Percentiles rank a stretch among this genome's conserved stretches.
Evolutionary conservation across 371 early-diverging fungal genomes (phyloP).

Genomic region (Nematocida ironsii): DNA sequence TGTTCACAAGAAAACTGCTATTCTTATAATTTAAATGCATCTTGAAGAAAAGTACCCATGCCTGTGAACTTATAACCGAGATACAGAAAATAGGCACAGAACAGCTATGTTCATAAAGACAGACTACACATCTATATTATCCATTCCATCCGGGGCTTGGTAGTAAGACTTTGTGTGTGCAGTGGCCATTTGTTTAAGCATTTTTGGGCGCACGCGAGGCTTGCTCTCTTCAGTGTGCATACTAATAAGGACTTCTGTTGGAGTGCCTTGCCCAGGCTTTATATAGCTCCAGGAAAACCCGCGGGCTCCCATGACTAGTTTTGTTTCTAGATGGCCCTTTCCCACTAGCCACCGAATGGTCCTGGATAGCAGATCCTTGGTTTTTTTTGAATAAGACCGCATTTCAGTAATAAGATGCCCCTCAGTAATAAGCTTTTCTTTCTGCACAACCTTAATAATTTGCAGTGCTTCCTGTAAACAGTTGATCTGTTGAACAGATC

Average conservation of each 20-base stretch:
- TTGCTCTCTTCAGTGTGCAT: constrained; percentile 12
- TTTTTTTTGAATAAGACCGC: constrained; percentile 73
- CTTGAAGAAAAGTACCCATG: too few species aligned
- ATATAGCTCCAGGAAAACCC: constrained; percentile 65
- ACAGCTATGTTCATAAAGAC: too few species aligned
- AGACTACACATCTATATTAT: constrained; percentile 10
- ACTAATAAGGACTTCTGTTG: constrained; percentile 49
- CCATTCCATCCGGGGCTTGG: background rate
- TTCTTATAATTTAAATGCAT: too few species aligned
- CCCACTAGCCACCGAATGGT: constrained; percentile 59
- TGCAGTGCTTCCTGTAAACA: constrained; percentile 60
- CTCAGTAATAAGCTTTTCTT: constrained; percentile 73
- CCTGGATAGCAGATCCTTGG: constrained; percentile 55
- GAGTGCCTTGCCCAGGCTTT: constrained; percentile 71
- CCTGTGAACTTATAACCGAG: too few species aligned
- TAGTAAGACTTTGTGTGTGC: background rate
- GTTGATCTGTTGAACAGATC: constrained; percentile 40
- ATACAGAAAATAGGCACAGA: too few species aligned
- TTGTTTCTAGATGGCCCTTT: constrained; percentile 60
- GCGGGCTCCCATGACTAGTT: constrained; percentile 52
- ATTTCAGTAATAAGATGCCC: constrained; percentile 76
- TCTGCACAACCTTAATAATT: constrained; percentile 47
- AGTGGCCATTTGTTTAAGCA: background rate
- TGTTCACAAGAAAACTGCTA: too few species aligned
- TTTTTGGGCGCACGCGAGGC: background rate